Base-by-base conservation (phyloP, 2,329 filamentous ascomycete species). In the Cladosporium sphaerospermum region DNA sequence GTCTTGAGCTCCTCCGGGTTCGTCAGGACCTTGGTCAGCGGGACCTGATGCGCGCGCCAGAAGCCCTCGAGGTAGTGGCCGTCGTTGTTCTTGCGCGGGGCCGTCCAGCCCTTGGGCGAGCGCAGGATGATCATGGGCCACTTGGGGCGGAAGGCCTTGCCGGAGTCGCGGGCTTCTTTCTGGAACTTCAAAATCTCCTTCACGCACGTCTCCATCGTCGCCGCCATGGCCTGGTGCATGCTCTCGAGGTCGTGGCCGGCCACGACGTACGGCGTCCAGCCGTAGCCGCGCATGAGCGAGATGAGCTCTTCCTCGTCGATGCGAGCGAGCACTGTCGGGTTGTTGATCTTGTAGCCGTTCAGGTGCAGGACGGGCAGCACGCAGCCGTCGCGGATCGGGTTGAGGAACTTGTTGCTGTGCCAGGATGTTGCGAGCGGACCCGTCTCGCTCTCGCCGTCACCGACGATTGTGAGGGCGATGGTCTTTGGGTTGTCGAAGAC, bases 301-400 rank as follows among this genome's bases (percentile, higher is more conserved):
- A 82, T 78, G 5, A 91, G 75, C 70, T 91, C 87, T 57, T 86
- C 80, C 66, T 89, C 85, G 41, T 81, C 80, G 64, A 91, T 85
- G 59, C 87, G 82, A 11, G 86, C 82, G 13, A 90, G 78, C 0
- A 91, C 65, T 4, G 83, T 90, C 8, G 85, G 85, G 69, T 89
- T 88, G 74, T 88, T 88, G 74, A 90, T 90, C 75, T 91, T 91
- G 78, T 90, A 91, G 44, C 87, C 87, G 62, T 91, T 91, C 33
- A 91, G 75, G 67, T 91, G 86, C 9, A 91, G 77, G 5, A 91
- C 82, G 0, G 87, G 87, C 1, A 91, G 76, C 7, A 91, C 87
- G 36, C 86, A 87, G 31, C 87, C 87, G 62, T 90, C 86, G 0
- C 80, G 84, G 60, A 88, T 85, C 4, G 87, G 87, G 65, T 90